phyloP scores from a whole-genome alignment of 2,329 filamentous ascomycete genomes.

The Chrysoporthe deuterocubensis region DNA sequence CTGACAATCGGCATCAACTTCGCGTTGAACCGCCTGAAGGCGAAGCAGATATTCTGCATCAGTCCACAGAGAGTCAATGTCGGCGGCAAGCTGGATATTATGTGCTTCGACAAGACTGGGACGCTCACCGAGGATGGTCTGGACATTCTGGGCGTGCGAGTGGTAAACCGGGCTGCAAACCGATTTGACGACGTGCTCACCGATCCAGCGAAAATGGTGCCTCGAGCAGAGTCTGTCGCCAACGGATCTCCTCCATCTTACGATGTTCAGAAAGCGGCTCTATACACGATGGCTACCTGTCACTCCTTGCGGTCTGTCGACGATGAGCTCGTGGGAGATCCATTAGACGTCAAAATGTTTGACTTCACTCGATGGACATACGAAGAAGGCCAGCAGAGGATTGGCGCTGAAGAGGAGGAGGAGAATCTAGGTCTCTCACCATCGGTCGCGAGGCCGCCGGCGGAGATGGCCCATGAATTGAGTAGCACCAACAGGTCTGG shows the following conservation, averaged over 20 bases:
- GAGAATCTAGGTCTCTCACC: conserved; percentile 78
- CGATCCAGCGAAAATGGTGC: conserved; percentile 63
- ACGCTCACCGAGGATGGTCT: conserved; percentile 95
- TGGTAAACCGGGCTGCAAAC: conserved; percentile 66
- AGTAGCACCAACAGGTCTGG: conserved; percentile 50
- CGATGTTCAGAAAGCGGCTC: conserved; percentile 59
- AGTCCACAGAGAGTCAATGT: conserved; percentile 97
- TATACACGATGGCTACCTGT: conserved; percentile 97
- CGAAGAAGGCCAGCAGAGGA: conserved; percentile 79
- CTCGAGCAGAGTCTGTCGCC: conserved; percentile 39
- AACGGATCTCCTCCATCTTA: conserved; percentile 33
- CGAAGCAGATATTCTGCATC: conserved; percentile 94
- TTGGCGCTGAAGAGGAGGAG: conserved; percentile 69
- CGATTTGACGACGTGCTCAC: conserved; percentile 78
- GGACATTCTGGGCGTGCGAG: conserved; percentile 86
- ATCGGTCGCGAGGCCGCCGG: conserved; percentile 84
- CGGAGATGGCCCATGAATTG: conserved; percentile 52
- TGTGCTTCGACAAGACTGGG: conserved; percentile 99
- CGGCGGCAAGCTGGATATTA: conserved; percentile 90
- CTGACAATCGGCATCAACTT: conserved; percentile 97
- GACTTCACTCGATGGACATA: conserved; percentile 93
- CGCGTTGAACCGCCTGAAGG: conserved; percentile 81
- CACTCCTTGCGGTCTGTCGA: conserved; percentile 89
- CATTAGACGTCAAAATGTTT: conserved; percentile 97
- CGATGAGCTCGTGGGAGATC: conserved; percentile 87